Percentiles rank a stretch among this genome's conserved stretches.
Evolutionary conservation across 2,329 filamentous ascomycete genomes (phyloP).

Genomic region (Aspergillus novofumigatus): DNA sequence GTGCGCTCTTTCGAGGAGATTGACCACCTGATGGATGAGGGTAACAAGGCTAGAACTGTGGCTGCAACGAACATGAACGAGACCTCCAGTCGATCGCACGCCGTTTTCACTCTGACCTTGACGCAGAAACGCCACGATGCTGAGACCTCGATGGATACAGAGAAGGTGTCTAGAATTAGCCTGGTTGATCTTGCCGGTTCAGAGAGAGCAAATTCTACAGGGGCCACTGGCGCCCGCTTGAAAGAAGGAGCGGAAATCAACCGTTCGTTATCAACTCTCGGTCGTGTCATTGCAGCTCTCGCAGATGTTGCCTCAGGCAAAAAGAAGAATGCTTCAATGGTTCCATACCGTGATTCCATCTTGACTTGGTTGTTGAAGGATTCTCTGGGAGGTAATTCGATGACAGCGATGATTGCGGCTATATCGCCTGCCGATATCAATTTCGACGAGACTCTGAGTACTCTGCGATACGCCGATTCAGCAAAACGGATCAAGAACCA

Average conservation of each 20-base stretch:
- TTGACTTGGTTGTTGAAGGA: constrained; percentile 97
- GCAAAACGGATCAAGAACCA: constrained; percentile 99
- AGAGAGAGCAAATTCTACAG: constrained; percentile 93
- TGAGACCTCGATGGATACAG: constrained; percentile 94
- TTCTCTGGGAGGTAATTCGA: constrained; percentile 94
- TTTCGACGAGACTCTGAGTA: constrained; percentile 95
- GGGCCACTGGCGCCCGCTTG: constrained; percentile 86
- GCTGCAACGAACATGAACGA: constrained; percentile 99
- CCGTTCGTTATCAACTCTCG: constrained; percentile 88
- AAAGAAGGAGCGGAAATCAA: constrained; percentile 99
- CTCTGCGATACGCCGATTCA: constrained; percentile 91
- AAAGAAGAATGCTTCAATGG: constrained; percentile 69
- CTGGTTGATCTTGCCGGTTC: constrained; percentile 97
- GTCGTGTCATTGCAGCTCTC: constrained; percentile 92
- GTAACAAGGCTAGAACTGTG: constrained; percentile 96
- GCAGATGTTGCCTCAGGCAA: constrained; percentile 85
- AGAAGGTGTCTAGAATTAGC: constrained; percentile 97
- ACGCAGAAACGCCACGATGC: constrained; percentile 88
- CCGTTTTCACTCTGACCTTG: constrained; percentile 92
- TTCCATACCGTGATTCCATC: constrained; percentile 95
- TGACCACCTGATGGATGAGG: constrained; percentile 97
- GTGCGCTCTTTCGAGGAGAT: constrained; percentile 94
- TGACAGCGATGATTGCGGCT: constrained; percentile 99
- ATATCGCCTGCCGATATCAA: constrained; percentile 99
- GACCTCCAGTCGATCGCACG: constrained; percentile 95